Evolutionary conservation across 805 yeast genomes (phyloP).

Genomic region (Candida nemodendra): DNA sequence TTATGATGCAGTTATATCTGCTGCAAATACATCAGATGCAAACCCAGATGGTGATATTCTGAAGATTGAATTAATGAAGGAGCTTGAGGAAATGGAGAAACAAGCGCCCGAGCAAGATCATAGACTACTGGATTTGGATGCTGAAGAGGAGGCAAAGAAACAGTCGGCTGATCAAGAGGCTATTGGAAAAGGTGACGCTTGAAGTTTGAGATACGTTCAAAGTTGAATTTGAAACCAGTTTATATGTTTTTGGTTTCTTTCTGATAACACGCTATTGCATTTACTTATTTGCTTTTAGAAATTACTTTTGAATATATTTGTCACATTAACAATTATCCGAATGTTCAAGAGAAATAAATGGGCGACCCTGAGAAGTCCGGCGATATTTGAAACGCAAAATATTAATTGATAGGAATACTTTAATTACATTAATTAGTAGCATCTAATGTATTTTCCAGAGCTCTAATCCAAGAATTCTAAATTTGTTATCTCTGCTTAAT

Average conservation of each 20-base stretch:
- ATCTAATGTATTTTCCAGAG: slow-evolving; percentile 74
- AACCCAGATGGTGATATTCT: slow-evolving; percentile 4
- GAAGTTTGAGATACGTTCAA: slow-evolving; percentile 1
- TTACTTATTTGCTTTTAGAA: too few relatives aligned
- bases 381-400: too few relatives aligned
- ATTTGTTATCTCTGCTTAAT: slow-evolving; percentile 51
- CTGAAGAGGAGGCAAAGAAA: slow-evolving; percentile 3
- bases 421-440: too few relatives aligned
- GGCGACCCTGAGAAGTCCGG: too few relatives aligned
- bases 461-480: slow-evolving; percentile 74
- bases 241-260: slow-evolving; percentile 1
- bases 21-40: slow-evolving; percentile 2
- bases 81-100: slow-evolving; percentile 6
- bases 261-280: too few relatives aligned
- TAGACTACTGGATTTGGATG: too few relatives aligned
- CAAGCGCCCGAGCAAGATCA: slow-evolving; percentile 3
- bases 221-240: background rate
- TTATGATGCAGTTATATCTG: slow-evolving; percentile 9
- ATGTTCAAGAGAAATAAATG: too few relatives aligned
- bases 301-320: too few relatives aligned
- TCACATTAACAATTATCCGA: too few relatives aligned
- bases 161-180: slow-evolving; percentile 3
- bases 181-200: too few relatives aligned
- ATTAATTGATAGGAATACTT: too few relatives aligned
- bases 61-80: slow-evolving; percentile 12